phyloP scores from a whole-genome alignment of 2,329 filamentous ascomycete genomes.

The Fusarium bactridioides region DNA sequence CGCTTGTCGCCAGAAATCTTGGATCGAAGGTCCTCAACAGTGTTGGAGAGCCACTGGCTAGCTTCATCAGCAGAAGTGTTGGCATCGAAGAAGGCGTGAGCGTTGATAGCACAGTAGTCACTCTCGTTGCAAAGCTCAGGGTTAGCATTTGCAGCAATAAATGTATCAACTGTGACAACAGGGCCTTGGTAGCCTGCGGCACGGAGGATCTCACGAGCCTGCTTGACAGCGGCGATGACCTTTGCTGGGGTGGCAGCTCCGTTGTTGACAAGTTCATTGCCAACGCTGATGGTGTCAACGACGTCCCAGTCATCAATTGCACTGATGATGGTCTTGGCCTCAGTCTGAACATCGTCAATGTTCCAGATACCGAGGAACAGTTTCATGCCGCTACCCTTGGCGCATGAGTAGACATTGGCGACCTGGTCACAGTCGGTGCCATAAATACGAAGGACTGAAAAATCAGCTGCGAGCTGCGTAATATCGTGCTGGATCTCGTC shows the following conservation, averaged over 20 bases:
- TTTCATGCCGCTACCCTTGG: conserved; percentile 69
- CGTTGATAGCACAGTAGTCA: conserved; percentile 83
- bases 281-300: conserved; percentile 77
- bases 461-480: conserved; percentile 58
- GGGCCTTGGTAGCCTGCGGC: conserved; percentile 73
- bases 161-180: conserved; percentile 84
- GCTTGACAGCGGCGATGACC: conserved; percentile 65
- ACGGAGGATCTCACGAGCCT: conserved; percentile 66
- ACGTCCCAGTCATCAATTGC: conserved; percentile 71
- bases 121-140: conserved; percentile 75
- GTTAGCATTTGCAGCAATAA: conserved; percentile 70
- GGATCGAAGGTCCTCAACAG: conserved; percentile 56
- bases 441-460: conserved; percentile 76
- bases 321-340: conserved; percentile 68
- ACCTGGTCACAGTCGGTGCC: conserved; percentile 82
- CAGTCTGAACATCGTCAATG: conserved; percentile 61
- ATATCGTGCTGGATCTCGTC: conserved; percentile 72
- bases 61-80: conserved; percentile 66
- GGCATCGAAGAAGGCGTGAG: conserved; percentile 83
- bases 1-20: conserved; percentile 60
- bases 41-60: conserved; percentile 70
- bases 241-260: conserved; percentile 60
- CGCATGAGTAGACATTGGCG: conserved; percentile 66
- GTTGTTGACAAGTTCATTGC: conserved; percentile 81
- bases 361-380: conserved; percentile 80